Conservation (phyloP, 495 filamentous ascomycete genomes). For the Gamarada debralockiae region DNA sequence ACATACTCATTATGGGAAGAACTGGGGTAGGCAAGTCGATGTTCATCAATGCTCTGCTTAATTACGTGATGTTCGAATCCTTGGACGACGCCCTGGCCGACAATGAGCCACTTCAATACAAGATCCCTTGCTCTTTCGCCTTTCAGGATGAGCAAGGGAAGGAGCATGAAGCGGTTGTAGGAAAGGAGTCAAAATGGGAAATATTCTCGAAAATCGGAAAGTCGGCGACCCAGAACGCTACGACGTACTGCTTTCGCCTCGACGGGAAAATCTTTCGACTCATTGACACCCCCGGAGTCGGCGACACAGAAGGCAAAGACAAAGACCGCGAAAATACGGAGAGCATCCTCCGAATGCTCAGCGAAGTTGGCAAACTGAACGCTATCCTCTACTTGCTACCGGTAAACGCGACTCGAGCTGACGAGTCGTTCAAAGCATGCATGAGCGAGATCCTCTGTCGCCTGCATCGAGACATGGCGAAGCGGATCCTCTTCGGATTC, state of each 20-base stretch:
- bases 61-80: neutral
- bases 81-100: neutral
- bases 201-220: slow-evolving; percentile 13
- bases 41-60: slow-evolving; percentile 1
- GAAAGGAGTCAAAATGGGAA: slow-evolving; percentile 8
- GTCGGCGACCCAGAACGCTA: slow-evolving; percentile 23
- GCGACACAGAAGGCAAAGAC: slow-evolving; percentile 22
- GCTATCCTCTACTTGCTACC: slow-evolving; percentile 45
- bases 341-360: slow-evolving; percentile 12
- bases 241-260: slow-evolving; percentile 17
- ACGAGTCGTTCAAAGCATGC: slow-evolving; percentile 34
- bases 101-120: too few species aligned
- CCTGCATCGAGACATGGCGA: slow-evolving; percentile 26
- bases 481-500: slow-evolving; percentile 39
- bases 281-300: slow-evolving; percentile 27
- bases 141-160: neutral
- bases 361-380: slow-evolving; percentile 31
- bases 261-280: neutral
- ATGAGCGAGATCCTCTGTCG: slow-evolving; percentile 38
- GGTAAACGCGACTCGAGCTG: slow-evolving; percentile 35
- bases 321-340: slow-evolving; percentile 24
- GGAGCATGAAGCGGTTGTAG: too few species aligned
- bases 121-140: neutral
- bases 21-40: neutral
- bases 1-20: slow-evolving; percentile 8